phyloP scores from a whole-genome alignment of 2,329 filamentous ascomycete genomes.

The Parafenestella ontariensis region DNA sequence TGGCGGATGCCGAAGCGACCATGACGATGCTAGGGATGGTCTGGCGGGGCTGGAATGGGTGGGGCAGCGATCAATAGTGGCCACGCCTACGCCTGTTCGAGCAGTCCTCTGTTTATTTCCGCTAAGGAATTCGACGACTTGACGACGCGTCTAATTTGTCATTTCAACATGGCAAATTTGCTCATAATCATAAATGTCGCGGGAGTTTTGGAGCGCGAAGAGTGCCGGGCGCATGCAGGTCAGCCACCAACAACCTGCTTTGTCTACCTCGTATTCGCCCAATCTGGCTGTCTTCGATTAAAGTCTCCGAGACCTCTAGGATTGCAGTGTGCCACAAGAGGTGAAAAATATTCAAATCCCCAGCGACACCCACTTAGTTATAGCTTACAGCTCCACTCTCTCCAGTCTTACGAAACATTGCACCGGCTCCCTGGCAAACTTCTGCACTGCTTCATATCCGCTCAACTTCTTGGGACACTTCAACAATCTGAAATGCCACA shows the following conservation, averaged over 20 bases:
- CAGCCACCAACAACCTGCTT: not conserved
- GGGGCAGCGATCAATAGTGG: not conserved
- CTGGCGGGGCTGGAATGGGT: not conserved
- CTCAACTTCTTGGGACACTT: not conserved
- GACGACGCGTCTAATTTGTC: no score
- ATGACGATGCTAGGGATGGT: not conserved
- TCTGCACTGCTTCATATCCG: conserved; percentile 4
- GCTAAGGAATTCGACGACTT: no score
- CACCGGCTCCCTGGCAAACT: conserved; percentile 5
- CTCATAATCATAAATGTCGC: no score
- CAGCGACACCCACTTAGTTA: not conserved
- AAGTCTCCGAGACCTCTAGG: not conserved
- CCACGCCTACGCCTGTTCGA: not conserved
- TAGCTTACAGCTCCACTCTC: not conserved
- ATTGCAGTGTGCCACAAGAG: not conserved
- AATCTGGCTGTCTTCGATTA: not conserved
- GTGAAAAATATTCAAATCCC: not conserved
- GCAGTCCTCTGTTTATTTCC: not conserved
- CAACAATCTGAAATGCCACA: conserved; percentile 4
- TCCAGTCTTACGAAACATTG: conserved; percentile 4
- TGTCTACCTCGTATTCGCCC: not conserved
- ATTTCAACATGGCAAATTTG: no score
- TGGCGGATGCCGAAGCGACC: not conserved
- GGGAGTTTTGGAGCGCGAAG: no score
- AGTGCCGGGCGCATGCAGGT: not conserved